These are phyloP conservation scores for Sungouiella blattae DNA, from an alignment of 805 yeast species.

Conservation along the genomic window DNA sequence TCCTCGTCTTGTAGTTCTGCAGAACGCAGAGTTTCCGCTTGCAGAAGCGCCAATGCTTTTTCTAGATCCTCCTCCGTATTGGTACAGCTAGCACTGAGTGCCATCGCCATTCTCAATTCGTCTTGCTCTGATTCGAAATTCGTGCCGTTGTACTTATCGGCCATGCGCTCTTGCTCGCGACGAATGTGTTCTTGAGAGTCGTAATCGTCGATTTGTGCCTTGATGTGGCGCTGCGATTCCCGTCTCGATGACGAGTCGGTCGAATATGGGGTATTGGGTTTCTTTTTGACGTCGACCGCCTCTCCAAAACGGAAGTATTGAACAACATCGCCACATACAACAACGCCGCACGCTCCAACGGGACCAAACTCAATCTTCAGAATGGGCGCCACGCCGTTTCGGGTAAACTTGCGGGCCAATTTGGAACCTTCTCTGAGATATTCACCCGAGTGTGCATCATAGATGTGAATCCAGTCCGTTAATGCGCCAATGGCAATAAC, in stretches of 20 bases:
- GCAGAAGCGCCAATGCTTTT: slow-evolving; percentile 9
- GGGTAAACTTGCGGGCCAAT: slow-evolving; percentile 11
- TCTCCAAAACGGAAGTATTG: slow-evolving; percentile 17
- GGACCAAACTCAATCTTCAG: slow-evolving; percentile 14
- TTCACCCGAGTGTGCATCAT: slow-evolving; percentile 18
- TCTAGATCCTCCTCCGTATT: slow-evolving; percentile 29
- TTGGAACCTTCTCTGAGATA: slow-evolving; percentile 15
- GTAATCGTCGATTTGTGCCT: slow-evolving; percentile 36
- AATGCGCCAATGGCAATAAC: slow-evolving; percentile 23
- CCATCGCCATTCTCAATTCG: slow-evolving; percentile 25
- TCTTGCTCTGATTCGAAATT: slow-evolving; percentile 25
- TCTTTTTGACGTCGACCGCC: slow-evolving; percentile 4
- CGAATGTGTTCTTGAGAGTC: slow-evolving; percentile 24
- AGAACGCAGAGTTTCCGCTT: too few relatives aligned
- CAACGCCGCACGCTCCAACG: slow-evolving; percentile 12
- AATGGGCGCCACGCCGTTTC: slow-evolving; percentile 12
- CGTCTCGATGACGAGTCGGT: slow-evolving; percentile 9
- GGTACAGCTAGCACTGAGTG: slow-evolving; percentile 15
- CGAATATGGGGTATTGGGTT: slow-evolving; percentile 16
- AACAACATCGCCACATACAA: slow-evolving; percentile 16
- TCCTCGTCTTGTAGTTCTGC: too few relatives aligned
- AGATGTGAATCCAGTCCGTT: slow-evolving; percentile 17
- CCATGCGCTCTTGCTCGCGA: slow-evolving; percentile 21
- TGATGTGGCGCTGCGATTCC: slow-evolving; percentile 19
- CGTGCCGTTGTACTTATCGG: slow-evolving; percentile 48